Evolutionary conservation across 768 basidiomycete genomes (phyloP).

Genomic region (Lentinula edodes): DNA sequence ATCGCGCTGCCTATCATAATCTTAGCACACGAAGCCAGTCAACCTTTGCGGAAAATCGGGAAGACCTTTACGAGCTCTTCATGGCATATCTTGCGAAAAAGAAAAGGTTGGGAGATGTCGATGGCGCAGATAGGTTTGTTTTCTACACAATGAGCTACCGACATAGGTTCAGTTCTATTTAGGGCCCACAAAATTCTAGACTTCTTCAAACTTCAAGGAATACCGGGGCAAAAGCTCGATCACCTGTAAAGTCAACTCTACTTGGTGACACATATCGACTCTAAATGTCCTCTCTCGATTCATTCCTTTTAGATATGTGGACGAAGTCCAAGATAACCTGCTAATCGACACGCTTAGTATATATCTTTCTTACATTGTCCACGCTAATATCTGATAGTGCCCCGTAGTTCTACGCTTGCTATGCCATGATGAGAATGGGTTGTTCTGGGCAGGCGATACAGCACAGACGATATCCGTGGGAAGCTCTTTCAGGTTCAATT

Average conservation of each 20-base stretch:
- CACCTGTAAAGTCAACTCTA: constrained; percentile 38
- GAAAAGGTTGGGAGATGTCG: constrained; percentile 33
- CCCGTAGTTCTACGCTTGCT: constrained; percentile 51
- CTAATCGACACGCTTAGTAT: constrained; percentile 57
- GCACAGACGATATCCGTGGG: constrained; percentile 74
- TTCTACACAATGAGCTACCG: background rate
- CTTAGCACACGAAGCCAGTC: constrained; percentile 49
- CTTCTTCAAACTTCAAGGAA: constrained; percentile 20
- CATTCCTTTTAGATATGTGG: constrained; percentile 49
- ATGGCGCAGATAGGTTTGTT: constrained; percentile 54
- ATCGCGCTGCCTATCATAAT: constrained; percentile 35
- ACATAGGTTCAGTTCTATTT: background rate
- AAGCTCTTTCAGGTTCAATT: constrained; percentile 66
- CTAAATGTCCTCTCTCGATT: background rate
- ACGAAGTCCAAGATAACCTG: constrained; percentile 71
- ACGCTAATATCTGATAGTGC: background rate
- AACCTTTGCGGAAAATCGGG: constrained; percentile 47
- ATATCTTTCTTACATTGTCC: constrained; percentile 10
- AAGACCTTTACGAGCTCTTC: constrained; percentile 48
- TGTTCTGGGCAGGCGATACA: constrained; percentile 80
- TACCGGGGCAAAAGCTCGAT: constrained; percentile 43
- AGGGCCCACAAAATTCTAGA: constrained; percentile 50
- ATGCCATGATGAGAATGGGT: constrained; percentile 59
- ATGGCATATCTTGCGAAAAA: constrained; percentile 44
- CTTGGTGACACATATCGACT: background rate